Evolutionary conservation across 176 grass and related monocot genomes (phyloP), one percentile per base, ranked within the genome.

Genomic region (Chrysopogon serrulatus): DNA sequence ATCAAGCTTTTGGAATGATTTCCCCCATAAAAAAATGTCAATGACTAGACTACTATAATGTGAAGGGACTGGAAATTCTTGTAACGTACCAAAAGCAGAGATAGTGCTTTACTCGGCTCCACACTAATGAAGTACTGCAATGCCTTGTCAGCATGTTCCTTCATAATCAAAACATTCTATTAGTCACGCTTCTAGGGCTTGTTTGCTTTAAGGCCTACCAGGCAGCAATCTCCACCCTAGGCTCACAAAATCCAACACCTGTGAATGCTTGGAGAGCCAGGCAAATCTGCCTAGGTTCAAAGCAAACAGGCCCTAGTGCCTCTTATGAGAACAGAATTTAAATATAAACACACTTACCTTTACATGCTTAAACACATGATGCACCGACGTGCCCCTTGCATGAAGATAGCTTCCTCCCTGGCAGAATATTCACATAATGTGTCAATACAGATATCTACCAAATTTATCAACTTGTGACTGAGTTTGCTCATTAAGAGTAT

Each of bases 121-220:
- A 87, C 80, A 79, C 89, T 89, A 54, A 96, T 45, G 67, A 96
- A 99, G 90, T 99, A 96, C 66, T 94, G 96, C 74, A 96, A 73
- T 44, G 91, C 90, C 79, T 87, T 96, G 61, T 92, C 93, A 88
- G 97, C 93, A 92, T 96, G 85, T 65, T 94, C 97, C 97, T 99
- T 77, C 76, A 88, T 64, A 88, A 85, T 84, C 44, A 87, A 87
- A 89, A 59, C 34, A 36, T 31, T 33, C 13, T 63, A 74, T 65
- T 75, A 62, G 62, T 59, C 47, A 6, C 6, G 6, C 21, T n/a
- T 57, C 9, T 59, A 59, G n/a, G 51, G 23, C 10, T 59, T 59
- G 9, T 59, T 59, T 59, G 54, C 23, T 59, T 59, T 24, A 26
- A 59, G n/a, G 54, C n/a, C 54, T 59, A 10, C 3, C 54, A 59